These are phyloP conservation scores for Candida sakaeoensis DNA, from an alignment of 805 yeast species.

Conservation along the genomic window DNA sequence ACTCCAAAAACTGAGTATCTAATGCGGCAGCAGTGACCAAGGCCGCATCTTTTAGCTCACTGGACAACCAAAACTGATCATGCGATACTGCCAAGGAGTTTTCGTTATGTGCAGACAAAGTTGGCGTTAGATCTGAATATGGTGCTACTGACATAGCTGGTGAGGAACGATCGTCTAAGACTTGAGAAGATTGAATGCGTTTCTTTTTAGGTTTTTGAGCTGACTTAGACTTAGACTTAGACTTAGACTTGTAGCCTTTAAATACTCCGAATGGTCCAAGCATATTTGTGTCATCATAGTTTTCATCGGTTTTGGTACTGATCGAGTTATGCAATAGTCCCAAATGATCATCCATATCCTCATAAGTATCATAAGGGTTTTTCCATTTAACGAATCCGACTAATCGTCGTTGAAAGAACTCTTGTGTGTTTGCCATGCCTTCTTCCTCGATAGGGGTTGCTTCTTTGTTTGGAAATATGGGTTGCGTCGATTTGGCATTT, in stretches of 20 bases:
- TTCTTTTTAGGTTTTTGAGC: neutral
- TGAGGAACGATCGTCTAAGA: no score
- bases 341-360: slow-evolving; percentile 75
- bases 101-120: neutral
- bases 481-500: slow-evolving; percentile 24
- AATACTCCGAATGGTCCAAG: slow-evolving; percentile 86
- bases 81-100: slow-evolving; percentile 16
- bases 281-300: slow-evolving; percentile 45
- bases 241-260: slow-evolving; percentile 14
- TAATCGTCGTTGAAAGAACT: slow-evolving; percentile 63
- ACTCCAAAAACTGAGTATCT: slow-evolving; percentile 55
- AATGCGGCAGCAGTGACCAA: slow-evolving; percentile 69
- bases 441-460: slow-evolving; percentile 8
- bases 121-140: neutral
- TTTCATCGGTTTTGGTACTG: slow-evolving; percentile 28
- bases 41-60: slow-evolving; percentile 69
- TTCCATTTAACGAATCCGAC: slow-evolving; percentile 75
- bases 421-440: slow-evolving; percentile 21
- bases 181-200: neutral
- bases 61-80: slow-evolving; percentile 67
- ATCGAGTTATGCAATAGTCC: slow-evolving; percentile 48
- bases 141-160: neutral
- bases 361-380: slow-evolving; percentile 61
- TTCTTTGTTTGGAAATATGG: slow-evolving; percentile 23
- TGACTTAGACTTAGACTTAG: neutral